These are phyloP conservation scores for Aegilops speltoides DNA, from an alignment of 176 grass and related monocot species.

Conservation along the genomic window DNA sequence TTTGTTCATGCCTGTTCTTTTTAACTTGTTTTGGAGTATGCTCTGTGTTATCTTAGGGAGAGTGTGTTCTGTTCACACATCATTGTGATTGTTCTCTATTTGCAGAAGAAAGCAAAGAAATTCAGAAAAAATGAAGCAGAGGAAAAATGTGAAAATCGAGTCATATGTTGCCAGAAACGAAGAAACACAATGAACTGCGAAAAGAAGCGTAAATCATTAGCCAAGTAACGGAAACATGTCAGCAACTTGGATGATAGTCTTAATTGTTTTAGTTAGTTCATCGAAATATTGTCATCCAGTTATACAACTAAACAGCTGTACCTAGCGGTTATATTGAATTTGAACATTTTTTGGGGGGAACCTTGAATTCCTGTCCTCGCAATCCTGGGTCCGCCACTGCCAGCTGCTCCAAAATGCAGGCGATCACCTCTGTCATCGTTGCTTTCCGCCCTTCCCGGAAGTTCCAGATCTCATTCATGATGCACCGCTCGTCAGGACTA, in stretches of 20 bases:
- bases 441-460: constrained; percentile 13
- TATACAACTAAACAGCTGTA: too few relatives aligned
- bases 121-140: constrained; percentile 56
- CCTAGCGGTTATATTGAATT: too few relatives aligned
- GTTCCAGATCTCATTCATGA: constrained; percentile 31
- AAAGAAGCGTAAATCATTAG: constrained; percentile 63
- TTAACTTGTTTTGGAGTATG: neutral
- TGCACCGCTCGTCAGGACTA: neutral
- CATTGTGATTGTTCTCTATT: neutral
- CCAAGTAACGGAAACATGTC: constrained; percentile 30
- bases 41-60: neutral
- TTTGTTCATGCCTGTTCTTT: neutral
- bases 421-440: neutral
- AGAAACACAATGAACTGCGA: constrained; percentile 24
- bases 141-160: constrained; percentile 61
- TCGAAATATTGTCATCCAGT: neutral
- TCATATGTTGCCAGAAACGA: constrained; percentile 59
- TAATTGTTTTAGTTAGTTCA: neutral
- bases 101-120: constrained; percentile 82
- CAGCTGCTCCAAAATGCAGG: constrained; percentile 1
- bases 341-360: too few relatives aligned
- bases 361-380: neutral
- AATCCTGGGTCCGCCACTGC: neutral
- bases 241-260: neutral
- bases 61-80: neutral